Conservation (phyloP, 2,329 filamentous ascomycete species). For the Blastomyces parvus region DNA sequence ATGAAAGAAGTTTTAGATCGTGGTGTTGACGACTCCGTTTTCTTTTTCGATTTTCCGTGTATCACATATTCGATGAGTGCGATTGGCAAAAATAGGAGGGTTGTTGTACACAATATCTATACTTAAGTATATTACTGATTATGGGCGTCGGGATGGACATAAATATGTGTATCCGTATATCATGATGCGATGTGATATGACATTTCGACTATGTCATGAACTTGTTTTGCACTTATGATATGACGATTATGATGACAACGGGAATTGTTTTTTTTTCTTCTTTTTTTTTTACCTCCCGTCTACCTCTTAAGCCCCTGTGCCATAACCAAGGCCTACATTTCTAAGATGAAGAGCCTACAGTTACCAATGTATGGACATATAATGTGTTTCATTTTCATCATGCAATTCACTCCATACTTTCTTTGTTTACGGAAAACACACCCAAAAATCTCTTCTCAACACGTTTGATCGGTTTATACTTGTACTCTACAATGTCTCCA, state of each 20-base stretch:
- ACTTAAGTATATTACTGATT: not conserved
- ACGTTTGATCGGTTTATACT: not conserved
- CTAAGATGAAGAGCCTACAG: not conserved
- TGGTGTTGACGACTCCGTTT: not conserved
- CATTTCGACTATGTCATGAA: not conserved
- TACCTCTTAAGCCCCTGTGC: too few relatives aligned
- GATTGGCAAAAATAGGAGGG: not conserved
- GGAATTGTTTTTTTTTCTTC: not conserved
- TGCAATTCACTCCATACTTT: not conserved
- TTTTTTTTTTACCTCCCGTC: not conserved
- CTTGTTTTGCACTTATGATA: not conserved
- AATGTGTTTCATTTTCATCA: not conserved
- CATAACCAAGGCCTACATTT: not conserved
- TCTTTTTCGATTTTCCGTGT: not conserved
- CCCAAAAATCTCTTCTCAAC: too few relatives aligned
- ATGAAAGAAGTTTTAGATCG: not conserved
- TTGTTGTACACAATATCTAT: not conserved
- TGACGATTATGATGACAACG: not conserved
- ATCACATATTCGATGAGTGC: not conserved
- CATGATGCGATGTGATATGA: slow-evolving; percentile 1
- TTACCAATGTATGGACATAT: not conserved
- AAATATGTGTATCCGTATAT: not conserved
- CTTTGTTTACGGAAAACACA: too few relatives aligned
- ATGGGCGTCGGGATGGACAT: not conserved
- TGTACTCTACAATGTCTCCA: too few relatives aligned